Percentiles rank a stretch among this genome's conserved stretches.
phyloP scores from a whole-genome alignment of 345 rosid genomes.

The Fremontodendron californicum region DNA sequence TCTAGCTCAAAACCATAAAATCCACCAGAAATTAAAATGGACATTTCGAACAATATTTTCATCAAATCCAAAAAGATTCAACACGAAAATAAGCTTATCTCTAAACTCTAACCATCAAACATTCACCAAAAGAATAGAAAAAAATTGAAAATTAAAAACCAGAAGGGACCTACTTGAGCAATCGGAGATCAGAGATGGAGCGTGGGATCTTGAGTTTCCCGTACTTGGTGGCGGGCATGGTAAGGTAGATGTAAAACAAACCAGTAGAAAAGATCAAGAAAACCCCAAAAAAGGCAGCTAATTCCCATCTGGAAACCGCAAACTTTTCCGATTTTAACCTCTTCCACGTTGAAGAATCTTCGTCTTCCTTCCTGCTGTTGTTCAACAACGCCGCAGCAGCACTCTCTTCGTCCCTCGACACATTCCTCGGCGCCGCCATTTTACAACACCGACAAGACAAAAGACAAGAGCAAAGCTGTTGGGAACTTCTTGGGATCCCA shows the following conservation, averaged over 20 bases:
- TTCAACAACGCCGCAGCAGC: slow-evolving; percentile 7
- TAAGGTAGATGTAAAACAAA: slow-evolving; percentile 64
- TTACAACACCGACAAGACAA: slow-evolving; percentile 1
- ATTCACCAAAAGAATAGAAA: not conserved
- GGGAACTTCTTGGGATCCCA: not conserved
- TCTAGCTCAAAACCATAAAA: not conserved
- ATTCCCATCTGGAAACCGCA: slow-evolving; percentile 78
- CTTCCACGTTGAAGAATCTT: slow-evolving; percentile 49
- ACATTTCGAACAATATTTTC: not conserved
- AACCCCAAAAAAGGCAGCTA: slow-evolving; percentile 63
- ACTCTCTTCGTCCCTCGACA: slow-evolving; percentile 23
- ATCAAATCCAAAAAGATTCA: not conserved
- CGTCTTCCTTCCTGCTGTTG: slow-evolving; percentile 38
- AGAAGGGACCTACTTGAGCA: slow-evolving; percentile 54
- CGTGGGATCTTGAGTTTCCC: slow-evolving; percentile 87
- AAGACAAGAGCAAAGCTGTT: not conserved
- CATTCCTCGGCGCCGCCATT: slow-evolving; percentile 26
- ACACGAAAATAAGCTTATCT: not conserved
- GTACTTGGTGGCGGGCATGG: slow-evolving; percentile 84
- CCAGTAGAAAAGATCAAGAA: slow-evolving; percentile 66
- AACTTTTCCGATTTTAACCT: slow-evolving; percentile 62
- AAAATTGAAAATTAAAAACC: not conserved
- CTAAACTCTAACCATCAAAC: not conserved
- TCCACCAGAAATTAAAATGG: not conserved
- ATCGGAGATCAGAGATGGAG: slow-evolving; percentile 78